Evolutionary conservation across 73 alveolate genomes (phyloP).

Genomic region (Paramecium primaurelia): DNA sequence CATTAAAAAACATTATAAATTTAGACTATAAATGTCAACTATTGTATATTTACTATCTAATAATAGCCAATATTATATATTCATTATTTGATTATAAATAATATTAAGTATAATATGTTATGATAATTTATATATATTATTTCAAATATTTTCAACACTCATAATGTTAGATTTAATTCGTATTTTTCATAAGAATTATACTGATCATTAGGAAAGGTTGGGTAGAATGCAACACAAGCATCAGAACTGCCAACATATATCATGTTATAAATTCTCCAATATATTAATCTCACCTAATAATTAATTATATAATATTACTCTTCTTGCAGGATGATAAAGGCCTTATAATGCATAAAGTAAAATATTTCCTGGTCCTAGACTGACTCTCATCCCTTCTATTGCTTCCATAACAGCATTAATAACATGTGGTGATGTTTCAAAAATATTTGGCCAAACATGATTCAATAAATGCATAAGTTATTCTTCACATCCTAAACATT

Average conservation of each 20-base stretch:
- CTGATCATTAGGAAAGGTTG: slow-evolving; percentile 77
- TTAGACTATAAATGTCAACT: not conserved
- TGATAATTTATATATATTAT: not conserved
- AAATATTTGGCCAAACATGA: slow-evolving; percentile 99
- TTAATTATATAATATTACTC: slow-evolving; percentile 69
- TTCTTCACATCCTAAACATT: slow-evolving; percentile 96
- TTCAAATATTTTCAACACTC: not conserved
- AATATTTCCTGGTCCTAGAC: slow-evolving; percentile 97
- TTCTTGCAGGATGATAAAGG: slow-evolving; percentile 99
- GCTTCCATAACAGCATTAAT: slow-evolving; percentile 99
- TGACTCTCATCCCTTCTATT: slow-evolving; percentile 97
- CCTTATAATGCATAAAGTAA: slow-evolving; percentile 91
- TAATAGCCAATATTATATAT: not conserved
- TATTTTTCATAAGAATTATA: slow-evolving; percentile 51
- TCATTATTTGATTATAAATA: too few species aligned
- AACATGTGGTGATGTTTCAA: slow-evolving; percentile 99
- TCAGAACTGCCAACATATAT: slow-evolving; percentile 97
- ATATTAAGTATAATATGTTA: not conserved
- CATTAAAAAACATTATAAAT: too few species aligned
- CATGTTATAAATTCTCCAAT: slow-evolving; percentile 99
- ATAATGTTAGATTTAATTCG: slow-evolving; percentile 47
- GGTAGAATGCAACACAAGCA: slow-evolving; percentile 89
- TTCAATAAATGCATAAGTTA: slow-evolving; percentile 97
- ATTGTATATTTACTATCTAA: not conserved
- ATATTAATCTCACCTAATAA: slow-evolving; percentile 86